phyloP scores from a whole-genome alignment of 768 basidiomycete genomes.

The Leucocoprinus birnbaumii region DNA sequence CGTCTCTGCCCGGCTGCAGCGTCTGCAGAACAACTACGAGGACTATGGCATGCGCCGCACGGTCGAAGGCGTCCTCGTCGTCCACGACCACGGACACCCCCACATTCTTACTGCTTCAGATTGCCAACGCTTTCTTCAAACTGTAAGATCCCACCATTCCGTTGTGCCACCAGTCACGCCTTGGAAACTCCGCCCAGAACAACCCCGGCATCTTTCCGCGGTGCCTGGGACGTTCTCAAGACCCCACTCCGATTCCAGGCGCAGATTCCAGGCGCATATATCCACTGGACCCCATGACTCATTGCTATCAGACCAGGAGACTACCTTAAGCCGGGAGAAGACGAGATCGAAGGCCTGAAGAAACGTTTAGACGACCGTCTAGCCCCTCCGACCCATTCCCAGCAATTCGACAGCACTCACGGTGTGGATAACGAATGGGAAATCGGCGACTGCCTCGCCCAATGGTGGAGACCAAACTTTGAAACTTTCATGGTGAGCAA shows the following conservation, averaged over 20 bases:
- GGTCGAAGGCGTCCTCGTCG: conserved; percentile 86
- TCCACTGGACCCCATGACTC: conserved; percentile 1
- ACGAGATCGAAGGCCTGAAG: conserved; percentile 89
- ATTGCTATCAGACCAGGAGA: conserved; percentile 77
- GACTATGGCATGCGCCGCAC: conserved; percentile 96
- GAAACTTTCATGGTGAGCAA: conserved; percentile 94
- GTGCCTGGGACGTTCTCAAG: conserved; percentile 3
- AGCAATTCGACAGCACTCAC: conserved; percentile 74
- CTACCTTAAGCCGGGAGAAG: conserved; percentile 95
- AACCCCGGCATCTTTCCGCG: not conserved
- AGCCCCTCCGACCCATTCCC: conserved; percentile 66
- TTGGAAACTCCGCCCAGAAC: too few relatives aligned
- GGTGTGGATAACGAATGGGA: conserved; percentile 92
- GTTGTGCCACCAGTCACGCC: too few relatives aligned
- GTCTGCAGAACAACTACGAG: conserved; percentile 95
- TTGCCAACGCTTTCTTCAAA: conserved; percentile 99
- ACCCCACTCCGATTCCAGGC: not conserved
- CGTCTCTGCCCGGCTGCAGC: conserved; percentile 92
- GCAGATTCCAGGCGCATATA: conserved; percentile 2
- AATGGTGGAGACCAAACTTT: conserved; percentile 98
- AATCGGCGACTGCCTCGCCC: conserved; percentile 93
- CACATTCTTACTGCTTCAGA: conserved; percentile 98
- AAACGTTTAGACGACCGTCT: conserved; percentile 86
- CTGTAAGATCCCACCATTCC: conserved; percentile 50
- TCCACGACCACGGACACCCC: conserved; percentile 95